phyloP scores from a whole-genome alignment of 495 filamentous ascomycete species.

The Penicillium canariense region DNA sequence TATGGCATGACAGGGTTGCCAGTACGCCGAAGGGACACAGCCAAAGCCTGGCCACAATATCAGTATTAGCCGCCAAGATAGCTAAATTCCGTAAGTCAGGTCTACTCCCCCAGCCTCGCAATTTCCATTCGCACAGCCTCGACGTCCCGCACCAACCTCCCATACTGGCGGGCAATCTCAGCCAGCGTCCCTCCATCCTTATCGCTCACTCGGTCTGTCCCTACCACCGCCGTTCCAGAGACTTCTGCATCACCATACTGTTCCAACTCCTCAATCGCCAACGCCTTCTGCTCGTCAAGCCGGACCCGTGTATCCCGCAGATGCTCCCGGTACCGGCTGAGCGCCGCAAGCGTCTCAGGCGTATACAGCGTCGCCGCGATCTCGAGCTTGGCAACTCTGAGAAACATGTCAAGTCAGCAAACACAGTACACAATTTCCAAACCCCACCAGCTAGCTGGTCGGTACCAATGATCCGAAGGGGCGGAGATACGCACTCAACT shows the following conservation, averaged over 20 bases:
- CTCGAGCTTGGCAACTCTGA: slow-evolving; percentile 43
- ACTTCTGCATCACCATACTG: slow-evolving; percentile 50
- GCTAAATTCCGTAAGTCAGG: neutral
- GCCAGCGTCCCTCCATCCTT: slow-evolving; percentile 34
- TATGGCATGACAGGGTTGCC: no score
- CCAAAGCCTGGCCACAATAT: no score
- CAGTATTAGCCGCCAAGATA: no score
- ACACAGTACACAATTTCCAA: neutral
- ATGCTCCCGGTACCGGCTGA: slow-evolving; percentile 54
- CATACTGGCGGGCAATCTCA: slow-evolving; percentile 62
- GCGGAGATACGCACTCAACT: slow-evolving; percentile 42
- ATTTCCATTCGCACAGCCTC: slow-evolving; percentile 57
- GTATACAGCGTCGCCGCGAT: slow-evolving; percentile 52
- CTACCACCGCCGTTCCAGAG: neutral
- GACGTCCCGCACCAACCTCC: slow-evolving; percentile 51
- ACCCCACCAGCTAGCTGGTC: neutral
- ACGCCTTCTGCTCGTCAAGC: slow-evolving; percentile 44
- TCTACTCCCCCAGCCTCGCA: slow-evolving; percentile 42
- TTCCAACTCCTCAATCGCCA: slow-evolving; percentile 49
- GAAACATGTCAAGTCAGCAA: slow-evolving; percentile 7
- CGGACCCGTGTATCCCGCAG: slow-evolving; percentile 49
- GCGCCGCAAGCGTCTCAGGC: slow-evolving; percentile 53
- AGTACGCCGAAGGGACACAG: no score
- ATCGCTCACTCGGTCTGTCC: slow-evolving; percentile 4
- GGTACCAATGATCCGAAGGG: neutral